Base-by-base conservation (phyloP, 768 basidiomycete genomes). In the Boletellus sp. region DNA sequence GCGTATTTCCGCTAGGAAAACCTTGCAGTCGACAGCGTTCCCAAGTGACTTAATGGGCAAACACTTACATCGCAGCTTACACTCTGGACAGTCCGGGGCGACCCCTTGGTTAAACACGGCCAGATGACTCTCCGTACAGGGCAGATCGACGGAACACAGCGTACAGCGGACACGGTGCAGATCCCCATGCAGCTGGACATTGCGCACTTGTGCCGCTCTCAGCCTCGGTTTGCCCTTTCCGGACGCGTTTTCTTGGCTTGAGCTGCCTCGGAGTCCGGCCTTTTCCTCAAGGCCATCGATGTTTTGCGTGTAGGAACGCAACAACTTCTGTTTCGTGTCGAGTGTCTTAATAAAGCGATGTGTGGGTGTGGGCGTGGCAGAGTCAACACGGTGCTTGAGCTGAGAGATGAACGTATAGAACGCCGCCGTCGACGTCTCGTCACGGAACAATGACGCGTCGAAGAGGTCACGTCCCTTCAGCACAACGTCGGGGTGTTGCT, bases 351-450 rank as follows among this genome's bases (percentile, higher is more conserved):
- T 83, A 67, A 99, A 96, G 45, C 74, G 77, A 65, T 99, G 96
- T 2, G 96, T 96, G 2, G 83, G 78, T 1, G 92, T 83, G 1
- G 94, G 94, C 24, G 78, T 65, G n/a, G 89, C 89, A 43, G 72
- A 70, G 62, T 92, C 87, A 57, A 94, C 82, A 28, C 88, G 86
- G 50, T 76, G 75, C 65, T 94, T 94, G 47, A 98, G 84, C 59
- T 88, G 82, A 9, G 94, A 87, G 54, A 98, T 93, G 71, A 98
- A 97, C 0, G 90, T 89, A 72, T 94, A 94, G 71, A 98, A 98
- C 24, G 94, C 79, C 2, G 91, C 78, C 3, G 90, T 90, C 4
- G 94, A 92, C 15, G 79, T 83, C 20, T 85, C 74, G 63, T 94
- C 87, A 12, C 88, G 83, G 73, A 97, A 96, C 11, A 95, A 76